Percentiles rank a stretch among this genome's conserved stretches.
These are phyloP conservation scores for Alternaria consortialis DNA, from an alignment of 2,329 filamentous ascomycete genomes.

Conservation along the genomic window DNA sequence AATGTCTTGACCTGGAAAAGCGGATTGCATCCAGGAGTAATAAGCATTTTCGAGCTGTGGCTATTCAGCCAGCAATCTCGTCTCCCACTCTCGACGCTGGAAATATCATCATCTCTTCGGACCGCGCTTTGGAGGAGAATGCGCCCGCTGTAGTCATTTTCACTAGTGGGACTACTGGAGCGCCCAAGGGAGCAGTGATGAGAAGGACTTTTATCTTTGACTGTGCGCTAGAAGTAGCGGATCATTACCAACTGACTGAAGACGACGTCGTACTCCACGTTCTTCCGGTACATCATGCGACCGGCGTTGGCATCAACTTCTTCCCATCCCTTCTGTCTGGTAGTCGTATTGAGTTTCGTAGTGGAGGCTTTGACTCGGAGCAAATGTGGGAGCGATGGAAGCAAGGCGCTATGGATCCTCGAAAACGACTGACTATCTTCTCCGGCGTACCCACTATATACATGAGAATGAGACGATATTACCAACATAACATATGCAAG, in stretches of 20 bases:
- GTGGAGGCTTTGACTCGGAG: conserved; percentile 47
- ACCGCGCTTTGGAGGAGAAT: conserved; percentile 53
- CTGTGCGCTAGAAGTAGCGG: conserved; percentile 43
- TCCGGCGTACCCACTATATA: conserved; percentile 51
- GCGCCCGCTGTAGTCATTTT: conserved; percentile 56
- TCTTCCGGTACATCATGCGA: conserved; percentile 49
- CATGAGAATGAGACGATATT: conserved; percentile 48
- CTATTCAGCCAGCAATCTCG: conserved; percentile 48
- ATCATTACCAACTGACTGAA: conserved; percentile 44
- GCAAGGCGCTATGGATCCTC: conserved; percentile 34
- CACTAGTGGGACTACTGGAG: conserved; percentile 58
- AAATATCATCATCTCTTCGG: conserved; percentile 54
- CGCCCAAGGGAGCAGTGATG: conserved; percentile 58
- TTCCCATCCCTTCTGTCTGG: conserved; percentile 48
- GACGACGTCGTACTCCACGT: conserved; percentile 48
- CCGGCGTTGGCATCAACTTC: conserved; percentile 49
- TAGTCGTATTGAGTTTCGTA: conserved; percentile 47
- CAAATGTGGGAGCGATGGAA: conserved; percentile 50
- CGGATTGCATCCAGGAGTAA: conserved; percentile 38
- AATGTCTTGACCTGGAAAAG: conserved; percentile 39
- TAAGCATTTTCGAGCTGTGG: conserved; percentile 48
- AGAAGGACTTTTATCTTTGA: conserved; percentile 53
- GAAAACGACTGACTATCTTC: conserved; percentile 44
- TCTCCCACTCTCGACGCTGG: conserved; percentile 38
- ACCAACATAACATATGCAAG: conserved; percentile 47